Percentiles rank a stretch among this genome's conserved stretches.
These are phyloP conservation scores for Fusarium nygamai DNA, from an alignment of 2,329 filamentous ascomycete genomes.

Conservation along the genomic window DNA sequence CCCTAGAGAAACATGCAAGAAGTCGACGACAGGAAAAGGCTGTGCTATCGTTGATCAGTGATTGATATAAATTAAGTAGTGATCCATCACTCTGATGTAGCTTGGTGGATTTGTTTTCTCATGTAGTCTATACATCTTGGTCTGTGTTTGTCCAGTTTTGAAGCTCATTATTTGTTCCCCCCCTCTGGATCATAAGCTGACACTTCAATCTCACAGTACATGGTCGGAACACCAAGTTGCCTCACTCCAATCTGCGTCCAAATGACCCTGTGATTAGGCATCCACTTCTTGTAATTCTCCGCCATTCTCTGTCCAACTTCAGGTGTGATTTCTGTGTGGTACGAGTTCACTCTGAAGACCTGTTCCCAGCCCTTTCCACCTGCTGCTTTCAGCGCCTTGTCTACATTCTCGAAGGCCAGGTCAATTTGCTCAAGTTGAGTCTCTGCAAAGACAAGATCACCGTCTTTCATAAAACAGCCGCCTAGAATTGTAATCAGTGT, in stretches of 20 bases:
- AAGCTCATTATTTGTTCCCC: neutral
- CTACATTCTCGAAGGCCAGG: conserved; percentile 64
- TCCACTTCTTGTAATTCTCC: conserved; percentile 57
- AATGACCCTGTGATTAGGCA: conserved; percentile 60
- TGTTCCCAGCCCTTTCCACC: conserved; percentile 65
- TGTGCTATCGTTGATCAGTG: neutral
- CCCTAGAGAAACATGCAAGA: neutral
- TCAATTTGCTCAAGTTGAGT: conserved; percentile 56
- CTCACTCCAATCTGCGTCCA: conserved; percentile 63
- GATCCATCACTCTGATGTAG: no score
- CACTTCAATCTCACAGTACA: conserved; percentile 68
- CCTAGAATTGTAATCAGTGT: conserved; percentile 26
- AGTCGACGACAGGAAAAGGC: fast-evolving
- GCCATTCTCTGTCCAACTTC: conserved; percentile 53
- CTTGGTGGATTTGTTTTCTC: fast-evolving
- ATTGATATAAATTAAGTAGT: no score
- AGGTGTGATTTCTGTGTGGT: conserved; percentile 53
- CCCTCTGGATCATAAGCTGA: conserved; percentile 46
- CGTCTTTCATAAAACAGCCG: conserved; percentile 41
- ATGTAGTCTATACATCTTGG: fast-evolving
- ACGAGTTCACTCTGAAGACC: conserved; percentile 59
- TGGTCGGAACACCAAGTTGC: conserved; percentile 56
- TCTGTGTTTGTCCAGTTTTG: neutral
- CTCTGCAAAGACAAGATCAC: conserved; percentile 45
- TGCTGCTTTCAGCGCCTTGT: conserved; percentile 57